Evolutionary conservation across 2,329 filamentous ascomycete genomes (phyloP), one percentile per base, ranked within the genome.

Genomic region (Penicillium sp.): DNA sequence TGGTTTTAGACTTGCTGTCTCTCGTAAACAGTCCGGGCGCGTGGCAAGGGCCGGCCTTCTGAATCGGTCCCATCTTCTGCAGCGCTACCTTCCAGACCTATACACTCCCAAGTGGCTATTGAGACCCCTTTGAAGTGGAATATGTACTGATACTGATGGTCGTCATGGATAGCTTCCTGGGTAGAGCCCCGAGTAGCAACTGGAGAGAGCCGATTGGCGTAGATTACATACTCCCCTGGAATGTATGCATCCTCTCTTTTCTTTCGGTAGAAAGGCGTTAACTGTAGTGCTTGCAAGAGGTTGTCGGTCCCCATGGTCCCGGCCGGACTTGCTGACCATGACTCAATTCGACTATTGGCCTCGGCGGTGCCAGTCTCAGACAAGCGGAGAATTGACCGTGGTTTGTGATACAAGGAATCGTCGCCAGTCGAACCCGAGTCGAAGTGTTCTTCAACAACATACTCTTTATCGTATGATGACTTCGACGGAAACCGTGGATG

Each of bases 401-500:
- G 33, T 17, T 4, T 27, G 27, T 27, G 20, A 27, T 10, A 14
- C 8, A 7, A 20, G 14, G 18, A 4, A 7, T 3, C 14, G 5
- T 20, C 23, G 11, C 16, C 19, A 17, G 20, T 33, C n/a, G 10
- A 28, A n/a, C 36, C 14, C 13, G 9, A 6, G 11, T 23, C 8
- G 7, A 36, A 18, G 14, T 15, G 16, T 7, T 41, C 38, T 5
- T 56, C 45, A 33, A 53, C 63, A 3, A 65, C 57, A 38, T 61
- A 67, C n/a, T 64, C 60, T 4, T 58, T 60, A 7, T 67, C 57
- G 44, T 63, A 71, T 0, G 13, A 33, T 0, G 48, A 17, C 15
- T 52, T 51, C 0, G 83, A 86, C 4, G 78, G 77, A 1, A 69
- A 62, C 1, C 84, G 75, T 0, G 85, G 75, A 7, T 80, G 67